Evolutionary conservation across 306 rosid species (phyloP), one percentile per base, ranked within the genome.

Genomic region (Cucumis melo): DNA sequence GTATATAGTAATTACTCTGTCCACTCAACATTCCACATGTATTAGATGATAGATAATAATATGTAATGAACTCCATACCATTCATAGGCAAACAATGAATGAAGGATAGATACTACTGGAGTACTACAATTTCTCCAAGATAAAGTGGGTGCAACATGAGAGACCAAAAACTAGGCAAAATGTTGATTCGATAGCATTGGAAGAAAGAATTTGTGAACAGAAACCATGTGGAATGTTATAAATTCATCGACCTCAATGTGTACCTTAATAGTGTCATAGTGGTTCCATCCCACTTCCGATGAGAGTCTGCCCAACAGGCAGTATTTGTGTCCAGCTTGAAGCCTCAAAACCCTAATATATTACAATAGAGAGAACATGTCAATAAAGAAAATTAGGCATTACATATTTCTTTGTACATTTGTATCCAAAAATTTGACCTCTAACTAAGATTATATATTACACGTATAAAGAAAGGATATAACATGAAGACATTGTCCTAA

Each of bases 311-410:
- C 88, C 81, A 87, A 77, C 80, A 87, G 78, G 79, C 90, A 85
- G 84, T 79, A 87, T 48, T 90, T 88, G 89, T 90, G 92, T 57
- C 96, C 96, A 12, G 89, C 88, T 78, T 90, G 92, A 53, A 90
- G 92, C 87, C 92, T 88, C 89, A 90, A 88, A 15, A 90, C 96
- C 84, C 91, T 90, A 77, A 21, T 7, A 19, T 7, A 17, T 41
- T 63, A 9, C 14, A 77, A 29, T 63, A 36, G 0, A 12, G 24
- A 59, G 17, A 44, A 20, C 15, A 29, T 5, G 0, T 63, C n/a
- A 62, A 23, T 10, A 27, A 5, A 8, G 11, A 58, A 76, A 19
- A 62, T 1, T 0, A 71, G 11, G 1, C 32, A 23, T 32, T 32
- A 32, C 4, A 32, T 32, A 5, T 2, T 32, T 32, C 4, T 32